Evolutionary conservation across 2,329 filamentous ascomycete genomes (phyloP).

Genomic region (Parafenestella ontariensis): DNA sequence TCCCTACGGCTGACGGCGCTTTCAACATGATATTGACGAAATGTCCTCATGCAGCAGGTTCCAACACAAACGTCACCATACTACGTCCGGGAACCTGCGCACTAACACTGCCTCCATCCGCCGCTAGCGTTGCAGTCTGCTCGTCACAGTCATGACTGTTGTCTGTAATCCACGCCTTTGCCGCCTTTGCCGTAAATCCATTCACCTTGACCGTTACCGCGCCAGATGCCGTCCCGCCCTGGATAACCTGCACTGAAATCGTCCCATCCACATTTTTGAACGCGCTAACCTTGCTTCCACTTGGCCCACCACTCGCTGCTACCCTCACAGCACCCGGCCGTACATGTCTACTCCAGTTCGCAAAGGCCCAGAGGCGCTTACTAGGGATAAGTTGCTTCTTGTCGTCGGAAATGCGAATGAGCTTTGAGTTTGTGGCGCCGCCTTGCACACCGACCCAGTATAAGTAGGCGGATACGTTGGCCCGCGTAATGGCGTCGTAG

Average conservation of each 20-base stretch:
- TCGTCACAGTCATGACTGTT: conserved; percentile 38
- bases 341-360: conserved; percentile 50
- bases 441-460: conserved; percentile 61
- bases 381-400: conserved; percentile 43
- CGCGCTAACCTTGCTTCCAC: conserved; percentile 40
- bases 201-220: conserved; percentile 31
- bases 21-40: background rate
- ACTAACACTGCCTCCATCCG: conserved; percentile 30
- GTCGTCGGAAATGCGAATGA: conserved; percentile 45
- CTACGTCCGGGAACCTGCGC: conserved; percentile 31
- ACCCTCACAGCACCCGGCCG: conserved; percentile 49
- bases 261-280: conserved; percentile 45
- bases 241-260: conserved; percentile 48
- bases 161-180: conserved; percentile 50
- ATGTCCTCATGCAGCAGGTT: background rate
- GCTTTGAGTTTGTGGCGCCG: conserved; percentile 46
- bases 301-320: conserved; percentile 38
- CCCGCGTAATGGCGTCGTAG: conserved; percentile 56
- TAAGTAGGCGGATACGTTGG: conserved; percentile 60
- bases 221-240: conserved; percentile 29
- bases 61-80: conserved; percentile 38
- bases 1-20: background rate
- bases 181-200: conserved; percentile 35
- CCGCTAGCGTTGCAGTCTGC: conserved; percentile 11
- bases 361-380: conserved; percentile 52